Evolutionary conservation across 148 eudicot species (phyloP), one percentile per base, ranked within the genome.

Genomic region (Drosera capensis): DNA sequence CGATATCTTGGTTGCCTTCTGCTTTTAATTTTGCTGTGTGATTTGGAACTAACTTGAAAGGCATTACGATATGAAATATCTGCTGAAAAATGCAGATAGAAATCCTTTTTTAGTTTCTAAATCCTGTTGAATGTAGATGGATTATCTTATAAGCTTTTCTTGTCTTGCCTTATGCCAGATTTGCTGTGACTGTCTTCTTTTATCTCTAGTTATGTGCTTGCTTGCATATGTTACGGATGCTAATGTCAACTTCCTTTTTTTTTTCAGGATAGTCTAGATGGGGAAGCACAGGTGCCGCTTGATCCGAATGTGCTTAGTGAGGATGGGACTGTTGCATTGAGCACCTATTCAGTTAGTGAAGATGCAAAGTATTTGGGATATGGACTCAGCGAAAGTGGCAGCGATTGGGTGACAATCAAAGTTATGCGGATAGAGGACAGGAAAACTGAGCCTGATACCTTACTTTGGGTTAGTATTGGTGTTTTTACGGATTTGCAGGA

Each of bases 371-470:
- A 73, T 58, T 54, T 90, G 56, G 95, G 84, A 1, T 90, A 90
- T 63, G 84, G 70, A 37, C 71, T 78, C 46, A 90, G 97, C 74
- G 59, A 72, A 19, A 90, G 97, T 59, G 97, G 97, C 41, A 90
- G 97, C 54, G 97, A 90, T 58, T 90, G 97, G 97, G 76, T 90
- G 20, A 78, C 87, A 31, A 74, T 90, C 40, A 80, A 78, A 71
- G 95, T 90, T 30, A 78, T 75, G 87, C 60, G 56, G 40, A 59
- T 84, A 54, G 82, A 90, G 25, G 84, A 71, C 54, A 77, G 63
- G 58, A 62, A 14, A 7, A 65, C 66, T 23, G 76, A 75, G 71
- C 66, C 79, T 47, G 97, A 90, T 64, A 75, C 71, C 23, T 46
- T 90, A 57, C 80, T 82, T 39, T 84, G 95, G 97, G 97, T 83